Percentiles rank a stretch among this genome's conserved stretches.
These are phyloP conservation scores for Hyaloscypha variabilis DNA, from an alignment of 495 filamentous ascomycete genomes.

Conservation along the genomic window DNA sequence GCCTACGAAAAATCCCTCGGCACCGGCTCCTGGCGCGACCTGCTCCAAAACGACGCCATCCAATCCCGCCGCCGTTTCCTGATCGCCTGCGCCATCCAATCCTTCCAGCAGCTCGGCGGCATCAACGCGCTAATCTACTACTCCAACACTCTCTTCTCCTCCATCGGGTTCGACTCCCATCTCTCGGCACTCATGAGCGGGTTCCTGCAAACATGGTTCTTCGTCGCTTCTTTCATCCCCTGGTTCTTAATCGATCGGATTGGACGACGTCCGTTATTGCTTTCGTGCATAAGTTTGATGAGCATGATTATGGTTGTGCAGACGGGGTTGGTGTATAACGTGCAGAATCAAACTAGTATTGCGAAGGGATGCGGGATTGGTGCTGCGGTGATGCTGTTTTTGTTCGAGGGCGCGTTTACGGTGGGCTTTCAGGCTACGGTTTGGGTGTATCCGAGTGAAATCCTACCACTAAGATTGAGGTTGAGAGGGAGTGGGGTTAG, in stretches of 20 bases:
- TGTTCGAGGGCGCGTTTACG: constrained; percentile 78
- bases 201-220: constrained; percentile 74
- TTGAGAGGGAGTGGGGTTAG: constrained; percentile 73
- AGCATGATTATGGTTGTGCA: constrained; percentile 69
- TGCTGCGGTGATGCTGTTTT: constrained; percentile 63
- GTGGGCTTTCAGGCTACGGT: constrained; percentile 71
- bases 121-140: constrained; percentile 81
- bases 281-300: constrained; percentile 71
- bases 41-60: constrained; percentile 34
- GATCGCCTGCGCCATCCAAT: constrained; percentile 35
- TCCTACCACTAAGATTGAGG: constrained; percentile 71
- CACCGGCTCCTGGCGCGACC: constrained; percentile 33
- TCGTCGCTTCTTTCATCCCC: constrained; percentile 71
- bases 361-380: constrained; percentile 44
- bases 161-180: constrained; percentile 48
- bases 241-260: constrained; percentile 59
- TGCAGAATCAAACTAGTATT: constrained; percentile 34
- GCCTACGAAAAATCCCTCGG: constrained; percentile 30
- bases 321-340: constrained; percentile 49
- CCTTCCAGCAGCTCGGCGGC: constrained; percentile 50
- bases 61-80: constrained; percentile 32
- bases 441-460: constrained; percentile 52
- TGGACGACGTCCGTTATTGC: constrained; percentile 47
- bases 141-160: constrained; percentile 60
- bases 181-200: constrained; percentile 68